Evolutionary conservation across 164 flowering plant species (phyloP).

Genomic region (Chimonanthus salicifolius): DNA sequence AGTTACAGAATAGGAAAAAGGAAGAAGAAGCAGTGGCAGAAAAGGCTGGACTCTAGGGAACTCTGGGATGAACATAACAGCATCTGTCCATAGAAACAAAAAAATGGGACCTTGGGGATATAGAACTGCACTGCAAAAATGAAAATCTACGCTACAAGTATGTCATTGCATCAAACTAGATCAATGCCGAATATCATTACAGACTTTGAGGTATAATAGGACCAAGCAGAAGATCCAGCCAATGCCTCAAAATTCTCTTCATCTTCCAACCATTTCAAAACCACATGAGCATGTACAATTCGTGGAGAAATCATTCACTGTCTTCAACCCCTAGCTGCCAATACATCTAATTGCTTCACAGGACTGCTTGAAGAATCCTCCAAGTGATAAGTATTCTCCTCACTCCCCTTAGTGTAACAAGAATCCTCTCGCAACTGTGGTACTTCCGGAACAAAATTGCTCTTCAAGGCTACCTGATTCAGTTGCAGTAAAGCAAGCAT

Average conservation of each 20-base stretch:
- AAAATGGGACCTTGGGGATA: too few species aligned
- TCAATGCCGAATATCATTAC: slow-evolving; percentile 1
- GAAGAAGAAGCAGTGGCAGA: background rate
- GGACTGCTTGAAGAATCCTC: slow-evolving; percentile 12
- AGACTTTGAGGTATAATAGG: background rate
- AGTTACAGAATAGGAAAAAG: background rate
- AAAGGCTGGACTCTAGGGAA: background rate
- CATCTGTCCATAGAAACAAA: too few species aligned
- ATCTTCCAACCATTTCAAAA: slow-evolving; percentile 7
- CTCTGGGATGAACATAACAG: too few species aligned
- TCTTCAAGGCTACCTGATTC: slow-evolving; percentile 17
- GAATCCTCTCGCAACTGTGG: slow-evolving; percentile 13
- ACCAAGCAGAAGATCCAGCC: background rate
- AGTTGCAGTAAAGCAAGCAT: slow-evolving; percentile 52
- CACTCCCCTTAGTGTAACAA: slow-evolving; percentile 8
- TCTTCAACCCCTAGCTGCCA: slow-evolving; percentile 25
- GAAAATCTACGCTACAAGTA: background rate
- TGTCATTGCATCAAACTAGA: background rate
- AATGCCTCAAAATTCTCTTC: background rate
- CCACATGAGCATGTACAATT: slow-evolving; percentile 1
- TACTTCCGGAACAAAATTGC: slow-evolving; percentile 8
- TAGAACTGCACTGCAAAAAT: too few species aligned
- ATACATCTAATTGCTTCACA: slow-evolving; percentile 21
- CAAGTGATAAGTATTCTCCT: slow-evolving; percentile 1
- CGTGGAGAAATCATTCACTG: background rate